Conservation (phyloP, 352 stramenopile species). For the Pythium volutum region DNA sequence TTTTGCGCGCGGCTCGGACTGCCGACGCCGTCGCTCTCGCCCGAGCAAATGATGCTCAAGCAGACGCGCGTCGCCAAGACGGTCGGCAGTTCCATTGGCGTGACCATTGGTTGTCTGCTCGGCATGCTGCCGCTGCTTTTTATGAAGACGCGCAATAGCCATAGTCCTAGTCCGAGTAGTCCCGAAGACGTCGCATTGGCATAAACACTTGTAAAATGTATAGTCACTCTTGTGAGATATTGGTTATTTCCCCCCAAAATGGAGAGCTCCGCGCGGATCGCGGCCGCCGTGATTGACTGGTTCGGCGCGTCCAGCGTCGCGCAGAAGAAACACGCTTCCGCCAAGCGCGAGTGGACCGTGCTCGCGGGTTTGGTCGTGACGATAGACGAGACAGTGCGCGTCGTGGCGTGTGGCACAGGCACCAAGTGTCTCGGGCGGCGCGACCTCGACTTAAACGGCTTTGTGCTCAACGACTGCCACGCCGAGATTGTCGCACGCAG, state of each 20-base stretch:
- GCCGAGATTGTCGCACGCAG: slow-evolving; percentile 89
- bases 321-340: slow-evolving; percentile 53
- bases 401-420: slow-evolving; percentile 57
- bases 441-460: slow-evolving; percentile 61
- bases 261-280: slow-evolving; percentile 12
- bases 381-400: slow-evolving; percentile 25
- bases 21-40: slow-evolving; percentile 51
- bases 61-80: slow-evolving; percentile 68
- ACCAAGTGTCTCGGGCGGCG: slow-evolving; percentile 79
- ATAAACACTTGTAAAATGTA: slow-evolving; percentile 17
- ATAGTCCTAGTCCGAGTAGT: background rate
- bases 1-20: slow-evolving; percentile 65
- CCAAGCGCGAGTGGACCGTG: slow-evolving; percentile 54
- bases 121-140: slow-evolving; percentile 78
- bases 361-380: slow-evolving; percentile 52
- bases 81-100: slow-evolving; percentile 55
- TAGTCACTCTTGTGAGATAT: slow-evolving; percentile 25
- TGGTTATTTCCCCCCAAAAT: no score
- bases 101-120: slow-evolving; percentile 74
- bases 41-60: slow-evolving; percentile 67
- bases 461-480: slow-evolving; percentile 92
- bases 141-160: slow-evolving; percentile 50
- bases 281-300: slow-evolving; percentile 52
- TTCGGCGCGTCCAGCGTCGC: slow-evolving; percentile 43
- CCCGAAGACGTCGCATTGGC: background rate